These are phyloP conservation scores for Inonotus obliquus DNA, from an alignment of 1,284 basidiomycete genomes.

Conservation along the genomic window DNA sequence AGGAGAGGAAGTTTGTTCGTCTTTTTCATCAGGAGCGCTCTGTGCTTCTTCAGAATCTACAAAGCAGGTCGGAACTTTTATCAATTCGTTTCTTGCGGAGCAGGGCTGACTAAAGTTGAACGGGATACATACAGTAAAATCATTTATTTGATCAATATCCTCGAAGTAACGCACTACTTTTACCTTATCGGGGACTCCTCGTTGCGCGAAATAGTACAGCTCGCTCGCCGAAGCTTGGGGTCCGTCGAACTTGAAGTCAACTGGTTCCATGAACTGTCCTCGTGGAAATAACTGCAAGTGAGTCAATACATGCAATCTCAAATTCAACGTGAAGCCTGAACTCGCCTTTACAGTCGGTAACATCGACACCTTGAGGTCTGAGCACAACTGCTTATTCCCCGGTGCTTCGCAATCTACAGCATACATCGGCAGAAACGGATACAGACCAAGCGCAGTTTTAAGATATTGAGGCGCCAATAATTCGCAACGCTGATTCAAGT, in stretches of 20 bases:
- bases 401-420: slow-evolving; percentile 88
- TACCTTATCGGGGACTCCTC: slow-evolving; percentile 66
- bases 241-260: slow-evolving; percentile 69
- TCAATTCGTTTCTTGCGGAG: too few relatives aligned
- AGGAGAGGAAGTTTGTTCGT: slow-evolving; percentile 76
- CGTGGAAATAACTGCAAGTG: slow-evolving; percentile 64
- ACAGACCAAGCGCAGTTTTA: slow-evolving; percentile 74
- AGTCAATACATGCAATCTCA: slow-evolving; percentile 7
- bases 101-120: not conserved
- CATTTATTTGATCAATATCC: slow-evolving; percentile 54
- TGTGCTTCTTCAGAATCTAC: slow-evolving; percentile 52
- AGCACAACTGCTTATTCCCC: slow-evolving; percentile 77
- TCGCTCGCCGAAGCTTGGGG: slow-evolving; percentile 68
- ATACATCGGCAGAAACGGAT: slow-evolving; percentile 84
- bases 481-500: slow-evolving; percentile 73
- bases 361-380: slow-evolving; percentile 81
- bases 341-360: slow-evolving; percentile 87
- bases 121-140: slow-evolving; percentile 40
- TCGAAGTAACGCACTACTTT: slow-evolving; percentile 59
- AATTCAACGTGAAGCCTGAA: not conserved
- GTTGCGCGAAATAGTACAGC: slow-evolving; percentile 74
- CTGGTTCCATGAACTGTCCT: slow-evolving; percentile 58
- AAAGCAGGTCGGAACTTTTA: not conserved
- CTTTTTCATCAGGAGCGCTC: slow-evolving; percentile 71
- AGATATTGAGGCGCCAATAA: slow-evolving; percentile 81